A percentile compares a stretch with the other conserved stretches of the same genome.
These are phyloP conservation scores for Candida sanyaensis DNA, from an alignment of 1,139 yeast species.

Conservation along the genomic window DNA sequence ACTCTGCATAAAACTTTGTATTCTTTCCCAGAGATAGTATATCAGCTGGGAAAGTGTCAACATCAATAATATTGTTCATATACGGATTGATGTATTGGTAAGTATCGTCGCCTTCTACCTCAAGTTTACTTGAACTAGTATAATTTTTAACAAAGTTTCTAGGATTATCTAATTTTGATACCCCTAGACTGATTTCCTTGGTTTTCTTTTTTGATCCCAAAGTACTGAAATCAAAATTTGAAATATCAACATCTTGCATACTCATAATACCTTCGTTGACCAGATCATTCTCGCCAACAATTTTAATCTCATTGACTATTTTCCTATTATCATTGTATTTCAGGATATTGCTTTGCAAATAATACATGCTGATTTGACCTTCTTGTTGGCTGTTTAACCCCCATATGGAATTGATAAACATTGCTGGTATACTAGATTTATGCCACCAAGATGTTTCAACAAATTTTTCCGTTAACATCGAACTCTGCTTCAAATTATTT, in stretches of 20 bases:
- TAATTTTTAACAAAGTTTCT: constrained; percentile 16
- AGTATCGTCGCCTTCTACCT: constrained; percentile 16
- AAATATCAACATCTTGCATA: constrained; percentile 17
- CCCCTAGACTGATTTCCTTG: constrained; percentile 15
- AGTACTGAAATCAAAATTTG: constrained; percentile 10
- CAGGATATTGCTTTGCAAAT: constrained; percentile 31
- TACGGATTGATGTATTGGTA: constrained; percentile 20
- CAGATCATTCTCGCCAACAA: constrained; percentile 13
- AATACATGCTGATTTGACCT: constrained; percentile 28
- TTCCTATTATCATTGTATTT: constrained; percentile 31
- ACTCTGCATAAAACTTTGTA: constrained; percentile 27
- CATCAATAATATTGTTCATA: constrained; percentile 23
- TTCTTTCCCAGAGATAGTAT: constrained; percentile 14
- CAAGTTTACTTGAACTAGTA: constrained; percentile 3
- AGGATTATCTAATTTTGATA: background rate
- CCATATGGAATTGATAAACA: constrained; percentile 41
- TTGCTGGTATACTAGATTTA: constrained; percentile 27
- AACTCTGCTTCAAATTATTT: constrained; percentile 6
- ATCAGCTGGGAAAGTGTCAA: constrained; percentile 37
- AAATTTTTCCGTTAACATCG: constrained; percentile 17
- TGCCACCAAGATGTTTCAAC: constrained; percentile 44
- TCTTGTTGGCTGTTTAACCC: constrained; percentile 31
- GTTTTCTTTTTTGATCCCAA: background rate
- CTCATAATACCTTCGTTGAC: background rate
- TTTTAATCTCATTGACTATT: constrained; percentile 34